Conservation (phyloP, 1,139 yeast genomes). For the Pichia inconspicua region DNA sequence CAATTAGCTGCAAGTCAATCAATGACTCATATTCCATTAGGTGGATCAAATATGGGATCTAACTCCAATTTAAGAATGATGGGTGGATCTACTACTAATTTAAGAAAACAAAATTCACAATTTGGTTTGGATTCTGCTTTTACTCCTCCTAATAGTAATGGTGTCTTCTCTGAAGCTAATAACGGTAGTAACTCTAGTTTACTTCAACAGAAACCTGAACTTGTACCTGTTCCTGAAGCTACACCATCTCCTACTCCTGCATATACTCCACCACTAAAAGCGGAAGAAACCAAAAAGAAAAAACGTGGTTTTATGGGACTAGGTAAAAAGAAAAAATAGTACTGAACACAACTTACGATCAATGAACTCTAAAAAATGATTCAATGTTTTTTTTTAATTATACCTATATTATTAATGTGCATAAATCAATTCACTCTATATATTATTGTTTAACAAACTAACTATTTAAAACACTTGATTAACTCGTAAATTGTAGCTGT, state of each 20-base stretch:
- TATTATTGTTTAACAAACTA: not conserved
- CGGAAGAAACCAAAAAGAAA: constrained; percentile 17
- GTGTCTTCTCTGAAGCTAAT: not conserved
- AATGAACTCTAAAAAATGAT: constrained; percentile 4
- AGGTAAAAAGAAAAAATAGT: constrained; percentile 19
- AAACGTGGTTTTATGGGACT: constrained; percentile 18
- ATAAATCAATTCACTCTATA: not conserved
- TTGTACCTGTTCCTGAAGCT: constrained; percentile 27
- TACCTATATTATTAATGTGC: not conserved
- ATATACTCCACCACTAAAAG: constrained; percentile 11
- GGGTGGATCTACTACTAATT: not conserved
- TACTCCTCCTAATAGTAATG: constrained; percentile 7
- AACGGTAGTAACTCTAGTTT: constrained; percentile 1
- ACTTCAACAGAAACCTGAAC: constrained; percentile 9
- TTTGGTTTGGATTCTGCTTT: constrained; percentile 4
- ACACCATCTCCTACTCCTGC: constrained; percentile 28
- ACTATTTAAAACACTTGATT: too few relatives aligned
- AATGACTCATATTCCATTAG: not conserved
- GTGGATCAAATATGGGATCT: not conserved
- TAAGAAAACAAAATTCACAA: not conserved
- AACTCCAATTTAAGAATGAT: constrained; percentile 6
- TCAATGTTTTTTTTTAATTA: constrained; percentile 12
- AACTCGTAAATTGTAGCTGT: too few relatives aligned
- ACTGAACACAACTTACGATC: not conserved
- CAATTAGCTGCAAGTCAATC: not conserved